phyloP scores from a whole-genome alignment of 768 basidiomycete genomes.

The Rhodosporidiobolus sp. region DNA sequence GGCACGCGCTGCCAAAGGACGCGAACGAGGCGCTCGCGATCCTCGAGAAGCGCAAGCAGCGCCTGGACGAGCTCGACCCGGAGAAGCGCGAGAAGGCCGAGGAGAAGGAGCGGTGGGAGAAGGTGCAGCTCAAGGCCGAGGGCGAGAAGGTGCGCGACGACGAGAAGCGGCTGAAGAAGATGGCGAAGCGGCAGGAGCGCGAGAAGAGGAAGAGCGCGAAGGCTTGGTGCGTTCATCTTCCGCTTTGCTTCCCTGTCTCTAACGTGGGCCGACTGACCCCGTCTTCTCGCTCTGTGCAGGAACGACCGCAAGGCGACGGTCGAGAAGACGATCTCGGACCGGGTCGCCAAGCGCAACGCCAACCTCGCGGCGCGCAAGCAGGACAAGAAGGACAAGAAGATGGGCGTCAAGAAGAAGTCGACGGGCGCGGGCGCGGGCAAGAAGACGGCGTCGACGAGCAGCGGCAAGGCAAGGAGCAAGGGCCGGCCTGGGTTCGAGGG shows the following conservation, averaged over 20 bases:
- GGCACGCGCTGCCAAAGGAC: conserved; percentile 70
- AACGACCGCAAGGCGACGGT: conserved; percentile 79
- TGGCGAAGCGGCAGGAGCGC: conserved; percentile 87
- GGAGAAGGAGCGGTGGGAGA: conserved; percentile 83
- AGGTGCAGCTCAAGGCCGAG: conserved; percentile 79
- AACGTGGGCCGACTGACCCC: not conserved
- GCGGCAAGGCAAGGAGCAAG: conserved; percentile 53
- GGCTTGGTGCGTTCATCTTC: conserved; percentile 61
- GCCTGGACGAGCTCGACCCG: conserved; percentile 69
- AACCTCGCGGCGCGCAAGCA: conserved; percentile 86
- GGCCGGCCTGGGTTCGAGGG: conserved; percentile 84
- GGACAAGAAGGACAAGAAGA: conserved; percentile 62
- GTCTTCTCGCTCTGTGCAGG: conserved; percentile 55
- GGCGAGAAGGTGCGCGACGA: conserved; percentile 91
- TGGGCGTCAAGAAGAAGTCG: conserved; percentile 56
- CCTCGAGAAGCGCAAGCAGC: conserved; percentile 70
- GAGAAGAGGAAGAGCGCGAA: conserved; percentile 79
- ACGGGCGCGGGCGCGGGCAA: conserved; percentile 39
- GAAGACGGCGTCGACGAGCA: conserved; percentile 35
- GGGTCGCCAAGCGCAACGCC: conserved; percentile 83
- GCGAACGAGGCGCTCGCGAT: conserved; percentile 81
- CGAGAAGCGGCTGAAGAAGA: conserved; percentile 80
- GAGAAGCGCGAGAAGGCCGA: conserved; percentile 76
- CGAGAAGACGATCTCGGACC: conserved; percentile 69
- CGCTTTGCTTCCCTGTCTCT: too few species aligned